These are phyloP conservation scores for Pleoardoris graminearum DNA, from an alignment of 2,329 filamentous ascomycete genomes.

Conservation along the genomic window DNA sequence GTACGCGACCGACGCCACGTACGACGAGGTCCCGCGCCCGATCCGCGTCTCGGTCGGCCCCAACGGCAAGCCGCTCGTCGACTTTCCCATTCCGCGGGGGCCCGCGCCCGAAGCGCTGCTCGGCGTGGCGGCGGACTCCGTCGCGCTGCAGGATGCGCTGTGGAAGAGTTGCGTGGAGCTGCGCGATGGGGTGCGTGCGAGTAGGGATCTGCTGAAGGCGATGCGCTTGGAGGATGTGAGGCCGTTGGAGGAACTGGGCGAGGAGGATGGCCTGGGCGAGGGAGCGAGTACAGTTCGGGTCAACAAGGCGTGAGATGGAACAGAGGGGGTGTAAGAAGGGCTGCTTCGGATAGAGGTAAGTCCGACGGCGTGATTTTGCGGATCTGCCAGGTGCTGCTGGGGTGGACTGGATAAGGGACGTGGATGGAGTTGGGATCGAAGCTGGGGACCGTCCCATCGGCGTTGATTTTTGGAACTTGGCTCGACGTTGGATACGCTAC, in stretches of 20 bases:
- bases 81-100: slow-evolving; percentile 38
- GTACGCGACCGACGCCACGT: slow-evolving; percentile 26
- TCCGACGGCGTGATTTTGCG: background rate
- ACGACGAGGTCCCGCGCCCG: slow-evolving; percentile 23
- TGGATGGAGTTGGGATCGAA: background rate
- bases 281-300: slow-evolving; percentile 4
- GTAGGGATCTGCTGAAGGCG: slow-evolving; percentile 35
- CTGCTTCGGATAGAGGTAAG: background rate
- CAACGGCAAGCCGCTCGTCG: slow-evolving; percentile 38
- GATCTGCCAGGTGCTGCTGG: background rate
- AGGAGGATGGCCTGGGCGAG: slow-evolving; percentile 12
- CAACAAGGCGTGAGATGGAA: background rate
- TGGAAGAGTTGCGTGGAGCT: slow-evolving; percentile 38
- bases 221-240: slow-evolving; percentile 31
- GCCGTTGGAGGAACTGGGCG: slow-evolving; percentile 5
- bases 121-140: slow-evolving; percentile 22
- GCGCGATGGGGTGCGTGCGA: slow-evolving; percentile 34
- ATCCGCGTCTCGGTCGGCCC: slow-evolving; percentile 33
- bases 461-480: too few species aligned
- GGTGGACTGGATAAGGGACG: background rate
- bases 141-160: slow-evolving; percentile 29
- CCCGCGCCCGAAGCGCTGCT: slow-evolving; percentile 34
- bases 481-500: too few species aligned
- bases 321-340: background rate
- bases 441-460: too few species aligned